phyloP scores from a whole-genome alignment of 139 green algal species.

The Coelastrella sp. region DNA sequence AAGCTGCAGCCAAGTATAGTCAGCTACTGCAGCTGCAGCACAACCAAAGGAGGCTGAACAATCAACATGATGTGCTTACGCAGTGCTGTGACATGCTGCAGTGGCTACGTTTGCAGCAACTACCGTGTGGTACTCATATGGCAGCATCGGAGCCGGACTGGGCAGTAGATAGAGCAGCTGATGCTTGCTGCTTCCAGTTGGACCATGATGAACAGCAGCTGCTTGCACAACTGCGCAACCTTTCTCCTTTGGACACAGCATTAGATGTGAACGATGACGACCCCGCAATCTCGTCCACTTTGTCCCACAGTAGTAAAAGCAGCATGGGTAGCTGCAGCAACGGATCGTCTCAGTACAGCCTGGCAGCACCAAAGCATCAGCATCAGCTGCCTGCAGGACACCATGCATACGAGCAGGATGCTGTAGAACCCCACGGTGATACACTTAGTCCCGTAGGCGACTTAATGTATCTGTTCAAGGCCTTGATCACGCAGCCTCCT shows the following conservation, averaged over 20 bases:
- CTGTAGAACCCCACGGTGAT: background rate
- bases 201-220: constrained; percentile 19
- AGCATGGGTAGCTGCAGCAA: background rate
- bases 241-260: too few relatives aligned
- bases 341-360: background rate
- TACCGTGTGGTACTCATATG: background rate
- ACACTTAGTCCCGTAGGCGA: background rate
- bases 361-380: background rate
- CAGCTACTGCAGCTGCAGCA: constrained; percentile 21
- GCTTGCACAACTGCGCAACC: background rate
- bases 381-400: background rate
- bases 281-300: too few relatives aligned
- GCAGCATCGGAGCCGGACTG: background rate
- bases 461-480: constrained; percentile 7
- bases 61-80: background rate
- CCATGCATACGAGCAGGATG: too few relatives aligned
- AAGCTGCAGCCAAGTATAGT: background rate
- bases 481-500: background rate
- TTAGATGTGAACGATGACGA: too few relatives aligned
- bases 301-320: background rate
- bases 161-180: background rate
- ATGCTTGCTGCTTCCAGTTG: background rate
- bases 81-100: background rate
- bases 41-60: constrained; percentile 4
- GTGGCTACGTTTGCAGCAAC: background rate